Conservation (phyloP, 2,329 filamentous ascomycete genomes). For the Colletotrichum sp. region DNA sequence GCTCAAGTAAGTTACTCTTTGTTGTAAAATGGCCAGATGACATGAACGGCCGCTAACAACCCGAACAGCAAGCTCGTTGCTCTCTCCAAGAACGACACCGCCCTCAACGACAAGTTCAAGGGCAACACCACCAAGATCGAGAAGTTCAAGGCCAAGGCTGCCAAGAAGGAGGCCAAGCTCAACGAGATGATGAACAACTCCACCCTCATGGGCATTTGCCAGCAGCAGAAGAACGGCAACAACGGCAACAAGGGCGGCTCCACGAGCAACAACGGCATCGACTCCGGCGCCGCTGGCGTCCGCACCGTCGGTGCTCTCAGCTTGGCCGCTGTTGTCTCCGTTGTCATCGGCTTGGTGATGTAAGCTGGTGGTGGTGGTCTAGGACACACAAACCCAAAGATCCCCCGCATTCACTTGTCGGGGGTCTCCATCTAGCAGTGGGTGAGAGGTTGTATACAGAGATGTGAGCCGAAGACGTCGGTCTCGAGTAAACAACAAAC, state of each 20-base stretch:
- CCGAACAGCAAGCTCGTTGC: conserved; percentile 5
- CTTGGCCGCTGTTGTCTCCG: conserved; percentile 5
- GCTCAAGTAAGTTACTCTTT: conserved; percentile 11
- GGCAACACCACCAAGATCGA: conserved; percentile 38
- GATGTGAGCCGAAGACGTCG: neutral
- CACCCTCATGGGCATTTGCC: conserved; percentile 32
- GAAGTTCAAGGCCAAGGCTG: conserved; percentile 33
- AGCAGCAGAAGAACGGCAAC: conserved; percentile 11
- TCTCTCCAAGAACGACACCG: conserved; percentile 23
- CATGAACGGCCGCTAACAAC: neutral
- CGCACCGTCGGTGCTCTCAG: conserved; percentile 6
- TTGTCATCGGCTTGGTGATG: conserved; percentile 14
- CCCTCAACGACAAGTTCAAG: conserved; percentile 34
- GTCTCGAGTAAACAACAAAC: neutral
- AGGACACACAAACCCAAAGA: neutral
- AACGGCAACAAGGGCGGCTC: neutral
- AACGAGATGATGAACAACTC: conserved; percentile 34
- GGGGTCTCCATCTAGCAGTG: neutral
- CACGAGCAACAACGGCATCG: conserved; percentile 13
- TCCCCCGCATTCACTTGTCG: neutral
- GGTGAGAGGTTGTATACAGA: neutral
- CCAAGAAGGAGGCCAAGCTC: conserved; percentile 16
- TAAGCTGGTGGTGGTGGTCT: neutral
- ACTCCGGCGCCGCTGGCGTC: conserved; percentile 9
- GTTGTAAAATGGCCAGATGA: too few relatives aligned